Base-by-base conservation (phyloP, 116 monocot genomes). In the Zostera marina region DNA sequence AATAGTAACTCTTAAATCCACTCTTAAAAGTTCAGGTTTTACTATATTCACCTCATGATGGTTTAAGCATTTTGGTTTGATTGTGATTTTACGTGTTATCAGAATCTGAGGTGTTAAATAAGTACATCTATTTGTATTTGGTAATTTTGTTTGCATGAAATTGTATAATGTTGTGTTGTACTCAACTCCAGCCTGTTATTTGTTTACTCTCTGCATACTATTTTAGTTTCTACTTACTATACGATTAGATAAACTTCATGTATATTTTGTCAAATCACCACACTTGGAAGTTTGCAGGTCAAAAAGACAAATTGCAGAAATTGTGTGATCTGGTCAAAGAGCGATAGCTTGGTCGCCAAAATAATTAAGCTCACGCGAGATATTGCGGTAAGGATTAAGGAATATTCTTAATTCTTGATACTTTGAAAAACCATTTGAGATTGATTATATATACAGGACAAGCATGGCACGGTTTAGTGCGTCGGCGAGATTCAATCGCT, bases 271-370 rank as follows among this genome's bases (percentile, higher is more conserved):
- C 17, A 8, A 41, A 20, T 25, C 14, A 3, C 14, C 52, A 54
- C 53, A 16, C 12, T 43, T 41, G 11, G 21, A 12, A 23, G 20
- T 42, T 65, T 19, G 42, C 80, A 96, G 89, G 68, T 89, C 8
- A 58, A 60, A 23, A 85, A 25, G 72, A 78, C 77, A 32, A 58
- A 70, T 11, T 96, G 85, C 72, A 73, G 46, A 56, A 96, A 89
- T 54, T 89, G 89, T 60, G 42, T 89, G 60, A 58, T 88, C 47
- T 85, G 96, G 96, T 69, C 96, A 53, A 96, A 96, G 68, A 85
- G 78, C 62, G 96, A 89, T 24, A 67, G 42, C 1, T 23, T 96
- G 41, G 69, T 45, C 42, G 60, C 65, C 6, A 82, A 96, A 61
- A 45, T 82, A 26, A 65, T 88, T 13, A 78, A 70, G 52, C 53